These are phyloP conservation scores for Xylariomycetidae sp. DNA, from an alignment of 2,329 filamentous ascomycete species.

Conservation along the genomic window DNA sequence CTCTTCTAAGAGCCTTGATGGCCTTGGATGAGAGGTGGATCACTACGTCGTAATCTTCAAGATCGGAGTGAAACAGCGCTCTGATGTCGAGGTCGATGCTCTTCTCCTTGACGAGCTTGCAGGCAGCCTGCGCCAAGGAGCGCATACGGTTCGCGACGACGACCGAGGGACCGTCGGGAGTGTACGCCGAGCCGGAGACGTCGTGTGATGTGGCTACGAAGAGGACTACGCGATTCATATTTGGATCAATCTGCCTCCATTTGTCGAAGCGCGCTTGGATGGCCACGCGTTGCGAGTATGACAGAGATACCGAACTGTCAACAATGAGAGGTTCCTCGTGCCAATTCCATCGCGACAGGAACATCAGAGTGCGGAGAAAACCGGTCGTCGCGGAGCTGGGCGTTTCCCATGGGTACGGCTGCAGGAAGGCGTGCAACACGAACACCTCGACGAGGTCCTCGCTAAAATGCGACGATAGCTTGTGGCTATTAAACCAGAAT, in stretches of 20 bases:
- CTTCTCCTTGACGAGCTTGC: conserved; percentile 52
- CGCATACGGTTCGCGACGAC: conserved; percentile 83
- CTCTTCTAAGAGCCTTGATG: conserved; percentile 33
- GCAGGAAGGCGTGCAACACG: conserved; percentile 71
- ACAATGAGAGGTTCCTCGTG: conserved; percentile 74
- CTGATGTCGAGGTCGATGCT: conserved; percentile 49
- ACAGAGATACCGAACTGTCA: conserved; percentile 65
- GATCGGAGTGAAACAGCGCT: conserved; percentile 66
- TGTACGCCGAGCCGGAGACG: conserved; percentile 74
- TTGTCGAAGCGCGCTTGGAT: conserved; percentile 71
- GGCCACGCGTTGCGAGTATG: conserved; percentile 52
- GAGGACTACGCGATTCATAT: conserved; percentile 76
- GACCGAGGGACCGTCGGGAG: conserved; percentile 64
- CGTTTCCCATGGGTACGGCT: conserved; percentile 72
- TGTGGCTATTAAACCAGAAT: conserved; percentile 82
- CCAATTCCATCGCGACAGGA: conserved; percentile 91
- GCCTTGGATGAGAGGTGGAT: conserved; percentile 62
- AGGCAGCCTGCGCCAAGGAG: conserved; percentile 71
- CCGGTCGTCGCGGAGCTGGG: conserved; percentile 76
- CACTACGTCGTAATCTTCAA: conserved; percentile 81
- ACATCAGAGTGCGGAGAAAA: conserved; percentile 74
- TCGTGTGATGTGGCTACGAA: conserved; percentile 81
- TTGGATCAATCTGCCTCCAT: conserved; percentile 84
- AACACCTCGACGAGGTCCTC: conserved; percentile 84
- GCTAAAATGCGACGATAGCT: conserved; percentile 69